Evolutionary conservation across 345 rosid species (phyloP).

Genomic region (Draba incana): DNA sequence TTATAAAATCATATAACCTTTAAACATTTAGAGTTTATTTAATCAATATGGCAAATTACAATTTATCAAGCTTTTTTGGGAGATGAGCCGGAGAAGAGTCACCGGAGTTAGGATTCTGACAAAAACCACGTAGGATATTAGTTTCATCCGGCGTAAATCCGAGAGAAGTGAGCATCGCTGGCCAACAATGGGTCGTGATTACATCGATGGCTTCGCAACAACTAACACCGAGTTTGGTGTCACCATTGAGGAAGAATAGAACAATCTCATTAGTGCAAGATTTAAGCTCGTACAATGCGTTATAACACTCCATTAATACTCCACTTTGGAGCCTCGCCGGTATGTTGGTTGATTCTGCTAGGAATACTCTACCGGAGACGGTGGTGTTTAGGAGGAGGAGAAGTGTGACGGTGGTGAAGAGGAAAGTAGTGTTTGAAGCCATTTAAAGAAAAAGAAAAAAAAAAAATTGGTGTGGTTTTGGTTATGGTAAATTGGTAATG

Average conservation of each 20-base stretch:
- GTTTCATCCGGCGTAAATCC: conserved; percentile 68
- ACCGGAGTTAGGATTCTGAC: conserved; percentile 40
- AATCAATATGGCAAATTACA: not conserved
- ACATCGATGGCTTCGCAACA: conserved; percentile 68
- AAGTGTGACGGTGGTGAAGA: conserved; percentile 25
- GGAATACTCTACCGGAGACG: conserved; percentile 35
- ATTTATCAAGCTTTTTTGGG: conserved; percentile 20
- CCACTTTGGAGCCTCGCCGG: conserved; percentile 48
- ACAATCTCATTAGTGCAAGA: conserved; percentile 76
- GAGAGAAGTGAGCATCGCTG: conserved; percentile 71
- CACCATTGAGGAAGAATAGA: conserved; percentile 63
- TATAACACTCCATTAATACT: conserved; percentile 66
- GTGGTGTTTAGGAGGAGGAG: conserved; percentile 9
- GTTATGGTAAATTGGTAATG: not conserved
- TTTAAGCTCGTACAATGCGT: conserved; percentile 62
- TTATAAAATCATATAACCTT: not conserved
- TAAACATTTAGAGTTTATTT: not conserved
- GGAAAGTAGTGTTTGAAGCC: conserved; percentile 37
- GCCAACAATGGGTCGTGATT: conserved; percentile 75
- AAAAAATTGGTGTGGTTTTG: not conserved
- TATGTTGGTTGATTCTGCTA: conserved; percentile 33
- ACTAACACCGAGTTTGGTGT: conserved; percentile 53
- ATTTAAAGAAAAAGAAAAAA: not conserved
- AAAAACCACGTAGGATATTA: conserved; percentile 60
- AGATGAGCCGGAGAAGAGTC: conserved; percentile 40